Evolutionary conservation across 306 rosid genomes (phyloP), one percentile per base, ranked within the genome.

Genomic region (Quillaja saponaria): DNA sequence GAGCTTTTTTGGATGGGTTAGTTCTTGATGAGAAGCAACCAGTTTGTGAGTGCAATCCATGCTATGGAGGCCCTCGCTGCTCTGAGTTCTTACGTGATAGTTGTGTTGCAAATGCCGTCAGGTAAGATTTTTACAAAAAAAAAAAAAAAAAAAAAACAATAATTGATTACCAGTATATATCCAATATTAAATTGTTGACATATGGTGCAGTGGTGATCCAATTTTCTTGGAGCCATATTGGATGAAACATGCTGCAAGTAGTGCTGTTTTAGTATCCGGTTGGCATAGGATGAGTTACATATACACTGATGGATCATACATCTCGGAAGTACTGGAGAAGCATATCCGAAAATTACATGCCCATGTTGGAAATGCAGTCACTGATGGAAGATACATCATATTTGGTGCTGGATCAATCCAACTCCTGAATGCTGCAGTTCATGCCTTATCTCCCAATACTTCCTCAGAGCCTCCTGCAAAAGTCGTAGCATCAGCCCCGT

Each of bases 341-440:
- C 73, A 34, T 13, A 34, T 13, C 42, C 41, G 20, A 11, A 28
- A 54, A n/a, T 13, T 33, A 13, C 59, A 14, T 3, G 20, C 14
- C 17, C 31, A 9, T 49, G 16, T 69, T 60, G 45, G 81, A 25
- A 76, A 76, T 39, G 81, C 81, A 39, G 49, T 75, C 0, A 76
- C 82, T 5, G 28, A 69, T 4, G 84, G 80, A 51, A 82, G 17
- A 18, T 49, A 60, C 67, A 57, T 82, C 17, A 4, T 76, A 1
- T 72, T 82, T 53, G 84, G 87, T 52, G 63, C 56, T 50, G 87
- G 87, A 49, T 65, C 84, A 48, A 61, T 79, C 8, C 87, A 82
- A 16, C 78, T 82, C 33, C 41, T 79, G 20, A 79, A 45, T 31
- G 87, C 87, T 35, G 80, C 82, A 8, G 70, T 82, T 41, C 53